Evolutionary conservation across 768 basidiomycete genomes (phyloP).

Genomic region (Tephrocybe sp.): DNA sequence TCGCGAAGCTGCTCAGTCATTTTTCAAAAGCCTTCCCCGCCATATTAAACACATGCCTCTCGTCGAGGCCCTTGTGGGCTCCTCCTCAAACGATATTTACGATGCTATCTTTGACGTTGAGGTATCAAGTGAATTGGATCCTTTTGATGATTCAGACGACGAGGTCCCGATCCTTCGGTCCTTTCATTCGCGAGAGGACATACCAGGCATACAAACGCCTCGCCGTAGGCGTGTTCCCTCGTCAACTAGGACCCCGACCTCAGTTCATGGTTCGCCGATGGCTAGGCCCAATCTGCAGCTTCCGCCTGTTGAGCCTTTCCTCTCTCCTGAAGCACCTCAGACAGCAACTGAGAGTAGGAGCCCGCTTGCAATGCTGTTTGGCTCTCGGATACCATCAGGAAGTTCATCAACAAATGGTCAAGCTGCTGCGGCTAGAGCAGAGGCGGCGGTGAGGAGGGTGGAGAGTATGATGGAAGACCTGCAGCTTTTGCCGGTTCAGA

Average conservation of each 20-base stretch:
- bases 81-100: constrained; percentile 61
- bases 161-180: constrained; percentile 38
- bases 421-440: constrained; percentile 28
- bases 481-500: constrained; percentile 58
- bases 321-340: constrained; percentile 16
- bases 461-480: constrained; percentile 65
- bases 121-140: constrained; percentile 39
- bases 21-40: constrained; percentile 67
- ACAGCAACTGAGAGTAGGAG: constrained; percentile 31
- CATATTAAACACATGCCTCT: constrained; percentile 73
- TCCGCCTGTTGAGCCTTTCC: constrained; percentile 15
- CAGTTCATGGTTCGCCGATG: constrained; percentile 22
- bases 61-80: constrained; percentile 74
- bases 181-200: constrained; percentile 34
- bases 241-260: constrained; percentile 16
- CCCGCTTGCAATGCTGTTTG: constrained; percentile 50
- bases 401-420: constrained; percentile 16
- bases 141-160: constrained; percentile 50
- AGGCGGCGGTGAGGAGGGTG: constrained; percentile 48
- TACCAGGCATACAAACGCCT: constrained; percentile 22
- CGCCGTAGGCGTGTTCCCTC: constrained; percentile 21
- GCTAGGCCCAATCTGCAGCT: constrained; percentile 15
- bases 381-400: constrained; percentile 16
- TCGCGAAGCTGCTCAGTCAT: constrained; percentile 46
- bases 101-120: constrained; percentile 82